Base-by-base conservation (phyloP, 2,329 filamentous ascomycete genomes). In the Stagonosporopsis chrysanthemi region DNA sequence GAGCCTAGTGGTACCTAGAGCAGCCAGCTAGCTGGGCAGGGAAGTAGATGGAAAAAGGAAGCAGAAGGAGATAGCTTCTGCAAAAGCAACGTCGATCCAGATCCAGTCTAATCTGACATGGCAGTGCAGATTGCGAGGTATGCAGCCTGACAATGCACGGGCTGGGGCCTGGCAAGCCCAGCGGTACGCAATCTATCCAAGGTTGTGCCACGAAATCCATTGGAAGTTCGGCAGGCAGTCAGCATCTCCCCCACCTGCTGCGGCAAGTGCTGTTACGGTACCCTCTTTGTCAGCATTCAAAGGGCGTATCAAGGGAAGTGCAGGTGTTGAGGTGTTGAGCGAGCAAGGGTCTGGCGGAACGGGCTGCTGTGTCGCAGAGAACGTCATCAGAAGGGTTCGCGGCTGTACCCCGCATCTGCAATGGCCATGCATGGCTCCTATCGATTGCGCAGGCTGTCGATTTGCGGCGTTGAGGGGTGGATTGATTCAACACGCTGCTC, bases 301-400 rank as follows among this genome's bases (percentile, higher is more conserved):
- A 17, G 31, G 29, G 19, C 23, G 7, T 47, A 48, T 40, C 43
- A 23, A 33, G 5, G 5, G 17, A 49, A 23, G 6, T 57, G 43
- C 51, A 54, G 43, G 38, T 41, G 54, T 57, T 52, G 54, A 49
- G 52, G 47, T 56, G 42, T 55, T 42, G 42, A 44, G 45, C 6
- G 39, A 42, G 51, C 51, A 47, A 22, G 36, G 52, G 31, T 46
- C 14, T 45, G 23, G 51, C 42, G 45, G 51, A 19, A 29, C 48
- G 48, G 54, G 56, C 44, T 48, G 52, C 40, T 40, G 60, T 60
- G 47, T 55, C 36, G 47, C 60, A 33, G 24, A 42, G 49, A 44
- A 64, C 62, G 62, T 64, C 63, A 66, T 61, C 56, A 60, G 59
- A 52, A 60, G 45, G 52, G 56, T 31, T 55, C 45, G 62, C 62